phyloP scores from a whole-genome alignment of 2,329 filamentous ascomycete species.

The Ploettnerulaceae sp. region DNA sequence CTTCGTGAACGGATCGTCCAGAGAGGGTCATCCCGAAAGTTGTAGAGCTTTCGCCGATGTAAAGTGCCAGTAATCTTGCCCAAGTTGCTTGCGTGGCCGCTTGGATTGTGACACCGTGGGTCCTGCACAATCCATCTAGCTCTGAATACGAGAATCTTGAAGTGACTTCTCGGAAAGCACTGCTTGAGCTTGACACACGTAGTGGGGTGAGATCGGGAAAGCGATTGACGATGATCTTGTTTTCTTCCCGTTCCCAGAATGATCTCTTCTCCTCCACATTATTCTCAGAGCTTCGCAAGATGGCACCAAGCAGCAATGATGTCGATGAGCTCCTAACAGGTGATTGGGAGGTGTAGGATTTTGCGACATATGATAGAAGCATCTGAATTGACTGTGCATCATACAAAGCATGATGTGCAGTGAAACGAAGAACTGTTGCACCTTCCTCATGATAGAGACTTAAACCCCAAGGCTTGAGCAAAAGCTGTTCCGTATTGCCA shows the following conservation, averaged over 20 bases:
- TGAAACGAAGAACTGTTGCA: constrained; percentile 23
- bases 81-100: constrained; percentile 73
- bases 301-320: constrained; percentile 40
- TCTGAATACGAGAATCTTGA: constrained; percentile 39
- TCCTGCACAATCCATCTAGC: constrained; percentile 53
- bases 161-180: constrained; percentile 35
- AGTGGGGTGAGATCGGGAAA: constrained; percentile 75
- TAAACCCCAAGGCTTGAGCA: constrained; percentile 30
- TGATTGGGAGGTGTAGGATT: constrained; percentile 34
- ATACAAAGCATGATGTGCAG: constrained; percentile 72
- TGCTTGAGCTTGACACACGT: constrained; percentile 33
- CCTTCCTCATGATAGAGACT: constrained; percentile 10
- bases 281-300: constrained; percentile 37
- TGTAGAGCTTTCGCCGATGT: constrained; percentile 68
- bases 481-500: not conserved
- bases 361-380: constrained; percentile 57
- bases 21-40: constrained; percentile 80
- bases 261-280: constrained; percentile 34
- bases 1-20: constrained; percentile 57
- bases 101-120: constrained; percentile 66
- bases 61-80: constrained; percentile 68
- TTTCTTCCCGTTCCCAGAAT: constrained; percentile 61
- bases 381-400: constrained; percentile 70
- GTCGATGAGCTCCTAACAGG: constrained; percentile 34
- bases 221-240: constrained; percentile 53